Percentiles rank a stretch among this genome's conserved stretches.
These are phyloP conservation scores for Amylocarpus encephaloides DNA, from an alignment of 2,329 filamentous ascomycete genomes.

Conservation along the genomic window DNA sequence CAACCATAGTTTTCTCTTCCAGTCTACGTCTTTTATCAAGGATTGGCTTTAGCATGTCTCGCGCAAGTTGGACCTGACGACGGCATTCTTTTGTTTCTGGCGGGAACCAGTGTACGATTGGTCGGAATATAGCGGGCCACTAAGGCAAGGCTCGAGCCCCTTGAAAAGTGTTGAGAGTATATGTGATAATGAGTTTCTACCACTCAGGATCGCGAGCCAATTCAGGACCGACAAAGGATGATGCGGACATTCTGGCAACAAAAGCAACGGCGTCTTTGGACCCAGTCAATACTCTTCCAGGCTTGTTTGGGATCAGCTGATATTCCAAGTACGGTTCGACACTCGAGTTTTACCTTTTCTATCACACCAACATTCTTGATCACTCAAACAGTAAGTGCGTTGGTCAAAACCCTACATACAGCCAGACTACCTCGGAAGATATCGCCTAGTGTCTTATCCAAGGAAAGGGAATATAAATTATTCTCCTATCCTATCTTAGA, in stretches of 20 bases:
- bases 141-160: neutral
- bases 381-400: too few relatives aligned
- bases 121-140: neutral
- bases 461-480: too few relatives aligned
- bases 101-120: neutral
- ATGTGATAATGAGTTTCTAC: neutral
- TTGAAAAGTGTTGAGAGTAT: neutral
- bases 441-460: too few relatives aligned
- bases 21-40: neutral
- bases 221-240: neutral
- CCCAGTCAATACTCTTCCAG: neutral
- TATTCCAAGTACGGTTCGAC: neutral
- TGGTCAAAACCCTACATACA: too few relatives aligned
- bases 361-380: neutral
- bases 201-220: neutral
- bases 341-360: neutral
- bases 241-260: neutral
- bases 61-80: neutral
- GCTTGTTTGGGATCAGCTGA: neutral
- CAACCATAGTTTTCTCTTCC: neutral
- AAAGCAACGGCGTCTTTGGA: neutral
- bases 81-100: neutral
- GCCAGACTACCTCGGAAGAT: too few relatives aligned
- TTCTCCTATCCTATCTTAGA: too few relatives aligned
- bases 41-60: neutral